Conservation (phyloP, 208 protist genomes). For the Kentomonas sorsogonicus region DNA sequence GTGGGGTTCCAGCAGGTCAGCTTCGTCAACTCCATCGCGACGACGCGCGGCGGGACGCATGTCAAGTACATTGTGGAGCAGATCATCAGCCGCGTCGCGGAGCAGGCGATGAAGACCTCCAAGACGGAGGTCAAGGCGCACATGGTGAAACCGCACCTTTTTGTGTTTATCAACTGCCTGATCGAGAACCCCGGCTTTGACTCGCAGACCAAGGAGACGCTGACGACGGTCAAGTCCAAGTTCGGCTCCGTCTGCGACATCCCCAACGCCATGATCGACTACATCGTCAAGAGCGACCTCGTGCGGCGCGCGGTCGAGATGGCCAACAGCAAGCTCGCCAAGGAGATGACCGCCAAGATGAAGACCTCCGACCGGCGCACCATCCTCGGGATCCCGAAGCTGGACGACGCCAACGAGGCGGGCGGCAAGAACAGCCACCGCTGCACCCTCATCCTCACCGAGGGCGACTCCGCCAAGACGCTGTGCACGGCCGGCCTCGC, state of each 20-base stretch:
- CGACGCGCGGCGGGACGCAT: constrained; percentile 98
- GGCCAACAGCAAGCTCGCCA: constrained; percentile 95
- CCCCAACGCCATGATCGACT: constrained; percentile 93
- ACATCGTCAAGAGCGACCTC: constrained; percentile 93
- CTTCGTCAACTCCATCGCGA: constrained; percentile 99
- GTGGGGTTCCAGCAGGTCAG: constrained; percentile 97
- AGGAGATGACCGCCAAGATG: constrained; percentile 82
- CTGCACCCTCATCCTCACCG: constrained; percentile 99
- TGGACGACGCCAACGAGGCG: constrained; percentile 99
- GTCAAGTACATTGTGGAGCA: constrained; percentile 97
- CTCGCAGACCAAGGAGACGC: constrained; percentile 99
- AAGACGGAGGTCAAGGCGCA: constrained; percentile 95
- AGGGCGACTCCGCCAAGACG: constrained; percentile 99
- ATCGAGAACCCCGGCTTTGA: constrained; percentile 99
- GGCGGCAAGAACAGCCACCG: constrained; percentile 91
- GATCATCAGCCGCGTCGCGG: constrained; percentile 87
- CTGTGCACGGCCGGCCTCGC: constrained; percentile 96
- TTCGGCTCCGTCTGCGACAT: constrained; percentile 97
- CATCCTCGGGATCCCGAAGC: constrained; percentile 97
- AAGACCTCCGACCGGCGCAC: constrained; percentile 63
- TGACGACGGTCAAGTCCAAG: constrained; percentile 91
- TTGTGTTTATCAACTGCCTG: constrained; percentile 98
- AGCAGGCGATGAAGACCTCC: constrained; percentile 94
- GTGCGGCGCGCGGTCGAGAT: constrained; percentile 93
- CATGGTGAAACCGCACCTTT: constrained; percentile 98